Evolutionary conservation across 805 yeast genomes (phyloP).

Genomic region (Teunomyces stri): DNA sequence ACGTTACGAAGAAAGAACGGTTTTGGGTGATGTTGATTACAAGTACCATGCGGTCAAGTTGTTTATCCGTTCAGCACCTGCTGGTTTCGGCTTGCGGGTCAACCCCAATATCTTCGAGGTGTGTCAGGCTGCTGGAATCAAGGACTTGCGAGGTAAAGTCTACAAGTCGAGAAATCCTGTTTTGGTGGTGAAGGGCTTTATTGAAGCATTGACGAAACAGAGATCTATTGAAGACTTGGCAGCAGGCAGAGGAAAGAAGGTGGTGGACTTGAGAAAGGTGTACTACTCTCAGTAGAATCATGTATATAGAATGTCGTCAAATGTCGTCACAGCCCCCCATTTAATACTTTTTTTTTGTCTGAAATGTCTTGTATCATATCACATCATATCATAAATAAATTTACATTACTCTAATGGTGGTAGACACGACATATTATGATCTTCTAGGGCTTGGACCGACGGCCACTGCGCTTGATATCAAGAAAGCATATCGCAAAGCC

Average conservation of each 20-base stretch:
- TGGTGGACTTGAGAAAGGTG: constrained; percentile 86
- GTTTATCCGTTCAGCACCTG: constrained; percentile 79
- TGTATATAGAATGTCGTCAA: neutral
- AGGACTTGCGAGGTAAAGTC: constrained; percentile 87
- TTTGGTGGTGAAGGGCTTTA: constrained; percentile 88
- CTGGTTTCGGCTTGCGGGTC: constrained; percentile 91
- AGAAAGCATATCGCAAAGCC: constrained; percentile 45
- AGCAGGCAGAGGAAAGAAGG: constrained; percentile 87
- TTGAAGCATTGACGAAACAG: constrained; percentile 82
- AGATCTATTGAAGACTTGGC: constrained; percentile 85
- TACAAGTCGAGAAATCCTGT: constrained; percentile 90
- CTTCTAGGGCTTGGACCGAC: constrained; percentile 30
- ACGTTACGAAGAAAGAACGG: constrained; percentile 87
- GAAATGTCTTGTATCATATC: neutral
- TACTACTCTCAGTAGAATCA: constrained; percentile 54
- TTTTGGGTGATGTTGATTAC: constrained; percentile 76
- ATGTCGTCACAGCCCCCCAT: no score
- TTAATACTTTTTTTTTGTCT: no score
- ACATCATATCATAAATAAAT: neutral
- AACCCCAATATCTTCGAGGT: constrained; percentile 87
- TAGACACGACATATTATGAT: constrained; percentile 44
- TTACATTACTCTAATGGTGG: constrained; percentile 31
- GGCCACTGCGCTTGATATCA: constrained; percentile 44
- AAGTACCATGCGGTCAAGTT: constrained; percentile 86
- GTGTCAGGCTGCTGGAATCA: constrained; percentile 90